Evolutionary conservation across 768 basidiomycete species (phyloP), one percentile per base, ranked within the genome.

Genomic region (Gautieria morchelliformis): DNA sequence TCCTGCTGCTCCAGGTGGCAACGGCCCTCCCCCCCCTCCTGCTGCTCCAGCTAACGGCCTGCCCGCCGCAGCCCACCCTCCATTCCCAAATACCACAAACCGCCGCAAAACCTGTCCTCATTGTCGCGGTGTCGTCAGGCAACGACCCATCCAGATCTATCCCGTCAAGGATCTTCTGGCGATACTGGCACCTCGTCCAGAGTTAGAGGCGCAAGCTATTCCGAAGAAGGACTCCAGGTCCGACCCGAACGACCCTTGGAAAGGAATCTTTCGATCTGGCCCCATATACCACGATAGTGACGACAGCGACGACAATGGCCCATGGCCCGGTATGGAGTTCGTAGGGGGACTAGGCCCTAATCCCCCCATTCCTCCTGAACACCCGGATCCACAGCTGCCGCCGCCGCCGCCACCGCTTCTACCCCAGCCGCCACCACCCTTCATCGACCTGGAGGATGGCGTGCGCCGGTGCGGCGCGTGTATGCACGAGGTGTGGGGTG

Each of bases 401-500:
- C 51, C 33, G 35, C 35, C 17, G 12, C 37, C 32, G 6, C 20
- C 14, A 27, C 32, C 24, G 24, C 32, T 33, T 12, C n/a, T 9
- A 24, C n/a, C 30, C 3, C n/a, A 22, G n/a, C 10, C 20, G 10
- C 49, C 24, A 20, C 45, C 56, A 15, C 24, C 44, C 8, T 39
- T 48, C 20, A 32, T 48, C 8, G 56, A 57, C 37, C 2, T 15
- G 15, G 56, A 57, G 22, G 56, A 57, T 44, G 35, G 40, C 20
- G 56, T 57, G 10, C 46, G 27, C 32, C 56, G 56, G 10, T 57
- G 56, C 39, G 56, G 56, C 17, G 32, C 12, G 19, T 57, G 56
- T 50, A 9, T 57, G 22, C 56, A 57, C 39, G 56, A 57, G 32
- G 27, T 57, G 2, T 57, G 56, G 56, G 20, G 27, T 41, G 35